phyloP scores from a whole-genome alignment of 768 basidiomycete genomes.

The Mycena vitilis region DNA sequence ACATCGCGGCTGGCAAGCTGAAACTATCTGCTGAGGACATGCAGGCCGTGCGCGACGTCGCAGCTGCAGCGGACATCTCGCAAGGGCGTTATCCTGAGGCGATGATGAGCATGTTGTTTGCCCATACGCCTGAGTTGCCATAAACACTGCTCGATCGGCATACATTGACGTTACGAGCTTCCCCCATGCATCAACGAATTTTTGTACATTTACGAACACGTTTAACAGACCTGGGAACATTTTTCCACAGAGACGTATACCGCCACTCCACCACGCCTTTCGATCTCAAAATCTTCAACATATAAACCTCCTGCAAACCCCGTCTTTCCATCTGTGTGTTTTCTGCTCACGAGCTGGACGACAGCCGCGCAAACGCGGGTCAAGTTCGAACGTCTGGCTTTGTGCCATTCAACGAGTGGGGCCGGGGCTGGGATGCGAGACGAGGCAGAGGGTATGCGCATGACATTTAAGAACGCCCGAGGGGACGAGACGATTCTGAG shows the following conservation, averaged over 20 bases:
- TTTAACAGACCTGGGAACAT: too few relatives aligned
- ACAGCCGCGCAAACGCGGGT: not conserved
- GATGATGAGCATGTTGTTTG: conserved; percentile 15
- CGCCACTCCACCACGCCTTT: not conserved
- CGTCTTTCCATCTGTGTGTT: not conserved
- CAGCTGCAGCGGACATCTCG: not conserved
- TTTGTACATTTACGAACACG: too few relatives aligned
- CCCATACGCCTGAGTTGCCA: conserved; percentile 1
- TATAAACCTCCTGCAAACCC: too few relatives aligned
- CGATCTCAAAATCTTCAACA: not conserved
- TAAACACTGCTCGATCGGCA: too few relatives aligned
- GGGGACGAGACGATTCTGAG: not conserved
- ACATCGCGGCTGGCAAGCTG: not conserved
- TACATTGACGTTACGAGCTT: too few relatives aligned
- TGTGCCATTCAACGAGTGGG: not conserved
- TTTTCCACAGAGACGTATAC: not conserved
- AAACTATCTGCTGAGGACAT: conserved; percentile 8
- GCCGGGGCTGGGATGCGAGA: not conserved
- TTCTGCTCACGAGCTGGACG: not conserved
- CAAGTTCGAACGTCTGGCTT: not conserved
- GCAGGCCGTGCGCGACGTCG: conserved; percentile 7
- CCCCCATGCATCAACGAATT: too few relatives aligned
- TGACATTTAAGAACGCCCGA: not conserved
- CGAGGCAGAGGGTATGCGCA: not conserved
- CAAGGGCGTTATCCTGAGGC: conserved; percentile 4